Evolutionary conservation across 352 stramenopile genomes (phyloP), one percentile per base, ranked within the genome.

Genomic region (Peronospora belbahrii): DNA sequence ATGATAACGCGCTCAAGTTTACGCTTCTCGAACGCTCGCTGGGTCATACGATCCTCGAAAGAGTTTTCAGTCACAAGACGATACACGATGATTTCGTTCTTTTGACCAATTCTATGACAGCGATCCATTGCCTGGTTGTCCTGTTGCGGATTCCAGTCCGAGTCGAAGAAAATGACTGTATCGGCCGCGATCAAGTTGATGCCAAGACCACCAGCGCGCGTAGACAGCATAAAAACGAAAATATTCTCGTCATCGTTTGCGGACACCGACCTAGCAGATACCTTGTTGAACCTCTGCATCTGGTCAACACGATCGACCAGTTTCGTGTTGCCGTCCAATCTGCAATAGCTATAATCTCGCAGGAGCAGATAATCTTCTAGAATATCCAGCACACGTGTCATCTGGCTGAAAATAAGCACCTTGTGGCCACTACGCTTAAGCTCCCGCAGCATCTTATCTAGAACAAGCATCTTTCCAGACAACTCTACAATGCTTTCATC

Each of bases 381-480:
- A 59, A 99, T 98, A 65, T 99, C 95, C 4, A 99, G 74, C 77
- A 99, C 96, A 14, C 92, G 88, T 55, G 95, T 97, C 81, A 97
- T 94, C 65, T 99, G 97, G 18, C 83, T 97, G 66, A 99, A 99
- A 36, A 99, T 90, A 3, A 99, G 74, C 33, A 99, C 91, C 34
- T 97, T 92, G 63, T 99, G 96, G 10, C 95, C 94, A 42, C 97
- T 86, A 34, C 76, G 73, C 59, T 97, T 95, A 17, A 99, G 78
- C 31, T 88, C 70, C 3, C 77, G 74, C 3, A 99, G 83, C 55
- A 99, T 91, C 50, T 97, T 97, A 61, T 99, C 97, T 19, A 99
- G 66, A 9, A 99, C 70, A n/a, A 97, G 71, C 35, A 99, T 77
- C 68, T 99, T 99, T 18, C 97, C 97, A 10, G 92, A 97, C 15